These are phyloP conservation scores for Haematococcus sp. DNA, from an alignment of 139 green algal species.

Conservation along the genomic window DNA sequence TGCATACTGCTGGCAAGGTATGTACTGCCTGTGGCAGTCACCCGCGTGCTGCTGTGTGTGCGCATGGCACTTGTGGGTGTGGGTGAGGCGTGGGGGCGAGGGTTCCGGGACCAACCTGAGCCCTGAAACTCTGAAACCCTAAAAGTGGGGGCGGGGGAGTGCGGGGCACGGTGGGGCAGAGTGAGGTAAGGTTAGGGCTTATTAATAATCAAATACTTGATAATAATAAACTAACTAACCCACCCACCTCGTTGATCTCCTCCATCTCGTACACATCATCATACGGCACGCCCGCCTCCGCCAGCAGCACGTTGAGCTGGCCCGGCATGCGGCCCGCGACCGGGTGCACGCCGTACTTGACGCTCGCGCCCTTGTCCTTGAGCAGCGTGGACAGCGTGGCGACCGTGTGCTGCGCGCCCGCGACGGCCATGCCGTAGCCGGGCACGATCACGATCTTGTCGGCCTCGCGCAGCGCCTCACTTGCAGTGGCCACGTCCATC, in stretches of 20 bases:
- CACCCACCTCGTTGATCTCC: conserved; percentile 30
- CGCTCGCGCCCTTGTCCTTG: conserved; percentile 38
- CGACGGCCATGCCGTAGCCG: conserved; percentile 87
- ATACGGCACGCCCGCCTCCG: conserved; percentile 82
- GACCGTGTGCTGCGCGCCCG: conserved; percentile 71
- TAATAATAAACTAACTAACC: too few species aligned
- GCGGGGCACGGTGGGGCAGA: too few species aligned
- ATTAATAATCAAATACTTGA: too few species aligned
- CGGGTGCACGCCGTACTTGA: conserved; percentile 80
- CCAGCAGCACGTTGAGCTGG: conserved; percentile 95
- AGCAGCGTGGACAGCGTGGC: conserved; percentile 65
- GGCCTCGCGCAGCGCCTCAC: conserved; percentile 32
- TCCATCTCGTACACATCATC: conserved; percentile 58
- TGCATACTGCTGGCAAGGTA: too few species aligned
- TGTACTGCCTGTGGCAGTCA: too few species aligned
- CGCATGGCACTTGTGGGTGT: too few species aligned
- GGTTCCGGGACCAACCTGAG: too few species aligned
- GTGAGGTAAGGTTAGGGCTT: too few species aligned
- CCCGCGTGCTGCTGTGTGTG: too few species aligned
- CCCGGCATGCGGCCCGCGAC: conserved; percentile 86
- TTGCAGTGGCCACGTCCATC: conserved; percentile 35
- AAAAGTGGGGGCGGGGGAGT: too few species aligned
- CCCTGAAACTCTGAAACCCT: too few species aligned
- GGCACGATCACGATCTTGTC: conserved; percentile 81
- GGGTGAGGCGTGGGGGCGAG: too few species aligned